A percentile compares a stretch with the other conserved stretches of the same genome.
Evolutionary conservation across 352 stramenopile species (phyloP).

Genomic region (Phytophthora aleatoria): DNA sequence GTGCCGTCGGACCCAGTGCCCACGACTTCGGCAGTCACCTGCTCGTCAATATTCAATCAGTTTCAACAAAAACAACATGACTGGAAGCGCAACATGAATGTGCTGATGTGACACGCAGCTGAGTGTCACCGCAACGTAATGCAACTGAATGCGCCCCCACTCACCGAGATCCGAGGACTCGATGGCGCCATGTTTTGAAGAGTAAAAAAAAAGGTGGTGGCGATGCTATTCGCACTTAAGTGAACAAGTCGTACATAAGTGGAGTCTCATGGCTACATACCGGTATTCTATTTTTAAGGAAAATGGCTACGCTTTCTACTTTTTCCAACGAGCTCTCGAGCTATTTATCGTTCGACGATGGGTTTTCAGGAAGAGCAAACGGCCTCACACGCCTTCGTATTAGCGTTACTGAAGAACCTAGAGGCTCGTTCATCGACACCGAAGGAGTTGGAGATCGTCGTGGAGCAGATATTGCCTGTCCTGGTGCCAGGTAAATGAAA

Average conservation of each 20-base stretch:
- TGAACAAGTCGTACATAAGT: conserved; percentile 12
- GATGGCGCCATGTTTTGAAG: conserved; percentile 9
- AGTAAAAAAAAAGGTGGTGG: conserved; percentile 8
- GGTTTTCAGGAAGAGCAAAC: conserved; percentile 38
- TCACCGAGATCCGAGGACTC: conserved; percentile 17
- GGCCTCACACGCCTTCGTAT: conserved; percentile 46
- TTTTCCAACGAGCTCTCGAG: background rate
- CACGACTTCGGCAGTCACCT: conserved; percentile 65
- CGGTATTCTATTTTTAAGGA: conserved; percentile 1
- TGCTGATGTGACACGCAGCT: background rate
- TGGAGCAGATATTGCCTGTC: conserved; percentile 62
- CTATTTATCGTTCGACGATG: conserved; percentile 10
- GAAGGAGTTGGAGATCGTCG: conserved; percentile 52
- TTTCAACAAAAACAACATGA: conserved; percentile 1
- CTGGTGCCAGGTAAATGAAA: conserved; percentile 51
- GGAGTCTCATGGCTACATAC: background rate
- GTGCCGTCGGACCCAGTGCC: conserved; percentile 70
- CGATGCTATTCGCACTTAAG: conserved; percentile 16
- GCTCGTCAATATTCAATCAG: background rate
- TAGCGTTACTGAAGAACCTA: conserved; percentile 42
- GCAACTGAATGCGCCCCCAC: conserved; percentile 4
- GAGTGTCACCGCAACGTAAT: background rate
- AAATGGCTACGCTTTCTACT: background rate
- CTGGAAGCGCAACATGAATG: background rate
- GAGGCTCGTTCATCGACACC: conserved; percentile 30